These are phyloP conservation scores for Santalum album DNA, from an alignment of 164 flowering plant genomes.

Conservation along the genomic window DNA sequence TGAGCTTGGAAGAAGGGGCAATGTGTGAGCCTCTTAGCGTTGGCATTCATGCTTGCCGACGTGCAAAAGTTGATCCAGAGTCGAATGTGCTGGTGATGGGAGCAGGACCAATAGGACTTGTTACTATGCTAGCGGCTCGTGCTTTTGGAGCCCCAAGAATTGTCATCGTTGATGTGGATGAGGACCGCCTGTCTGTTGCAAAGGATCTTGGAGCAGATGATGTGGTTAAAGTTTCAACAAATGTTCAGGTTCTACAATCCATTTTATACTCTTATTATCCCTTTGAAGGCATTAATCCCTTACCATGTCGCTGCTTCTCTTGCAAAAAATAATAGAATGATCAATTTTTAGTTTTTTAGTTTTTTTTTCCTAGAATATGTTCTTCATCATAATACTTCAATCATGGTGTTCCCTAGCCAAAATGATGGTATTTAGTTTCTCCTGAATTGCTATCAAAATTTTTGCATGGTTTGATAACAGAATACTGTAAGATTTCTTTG, in stretches of 20 bases:
- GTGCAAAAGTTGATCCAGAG: slow-evolving; percentile 75
- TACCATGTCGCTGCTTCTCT: too few species aligned
- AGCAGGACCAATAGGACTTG: slow-evolving; percentile 95
- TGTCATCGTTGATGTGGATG: slow-evolving; percentile 78
- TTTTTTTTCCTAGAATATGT: too few species aligned
- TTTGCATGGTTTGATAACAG: too few species aligned
- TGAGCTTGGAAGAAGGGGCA: slow-evolving; percentile 99
- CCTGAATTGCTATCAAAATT: too few species aligned
- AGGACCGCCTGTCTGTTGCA: slow-evolving; percentile 68
- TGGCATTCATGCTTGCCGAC: slow-evolving; percentile 88
- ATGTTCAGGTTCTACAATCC: slow-evolving; percentile 38
- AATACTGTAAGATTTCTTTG: too few species aligned
- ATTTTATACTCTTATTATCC: not conserved
- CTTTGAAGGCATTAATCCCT: too few species aligned
- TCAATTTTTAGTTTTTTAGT: too few species aligned
- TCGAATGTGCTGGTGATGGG: slow-evolving; percentile 79
- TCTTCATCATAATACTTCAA: too few species aligned
- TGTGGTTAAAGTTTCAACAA: slow-evolving; percentile 61
- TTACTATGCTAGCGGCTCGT: slow-evolving; percentile 77
- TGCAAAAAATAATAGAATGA: too few species aligned
- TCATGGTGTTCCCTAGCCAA: too few species aligned
- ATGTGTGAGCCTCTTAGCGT: slow-evolving; percentile 98
- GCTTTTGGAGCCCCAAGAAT: slow-evolving; percentile 84
- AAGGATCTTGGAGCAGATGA: slow-evolving; percentile 78
- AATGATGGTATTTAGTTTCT: too few species aligned